These are phyloP conservation scores for Austroboletus olivaceoglutinosus DNA, from an alignment of 1,284 basidiomycete species.

Conservation along the genomic window DNA sequence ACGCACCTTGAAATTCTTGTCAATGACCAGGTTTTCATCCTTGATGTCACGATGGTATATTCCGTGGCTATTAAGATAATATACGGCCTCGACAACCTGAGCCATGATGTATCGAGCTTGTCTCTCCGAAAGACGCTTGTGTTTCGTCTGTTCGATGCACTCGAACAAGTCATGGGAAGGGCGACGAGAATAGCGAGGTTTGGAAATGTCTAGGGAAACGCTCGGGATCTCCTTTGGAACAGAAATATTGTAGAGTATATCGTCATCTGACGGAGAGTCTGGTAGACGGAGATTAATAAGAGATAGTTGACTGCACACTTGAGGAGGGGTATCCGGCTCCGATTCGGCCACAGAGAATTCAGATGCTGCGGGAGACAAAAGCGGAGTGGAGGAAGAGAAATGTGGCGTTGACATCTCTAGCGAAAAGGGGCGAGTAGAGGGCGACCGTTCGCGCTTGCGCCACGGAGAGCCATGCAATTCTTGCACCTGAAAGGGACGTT, in stretches of 20 bases:
- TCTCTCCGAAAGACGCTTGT: slow-evolving; percentile 76
- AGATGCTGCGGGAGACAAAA: slow-evolving; percentile 55
- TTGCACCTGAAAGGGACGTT: slow-evolving; percentile 60
- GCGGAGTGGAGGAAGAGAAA: slow-evolving; percentile 47
- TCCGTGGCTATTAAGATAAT: slow-evolving; percentile 73
- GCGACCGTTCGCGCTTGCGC: slow-evolving; percentile 42
- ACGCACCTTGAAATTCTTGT: slow-evolving; percentile 64
- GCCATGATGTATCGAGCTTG: slow-evolving; percentile 81
- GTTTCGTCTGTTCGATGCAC: slow-evolving; percentile 83
- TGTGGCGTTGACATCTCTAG: slow-evolving; percentile 33
- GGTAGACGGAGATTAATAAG: slow-evolving; percentile 22
- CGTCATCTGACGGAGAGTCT: slow-evolving; percentile 13
- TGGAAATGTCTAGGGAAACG: slow-evolving; percentile 24
- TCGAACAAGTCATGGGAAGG: slow-evolving; percentile 91
- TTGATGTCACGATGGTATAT: slow-evolving; percentile 93
- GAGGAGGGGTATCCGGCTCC: slow-evolving; percentile 45
- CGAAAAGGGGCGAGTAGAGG: slow-evolving; percentile 15
- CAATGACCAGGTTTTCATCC: slow-evolving; percentile 90
- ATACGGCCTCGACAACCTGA: slow-evolving; percentile 84
- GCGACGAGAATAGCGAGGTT: slow-evolving; percentile 62
- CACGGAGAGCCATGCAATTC: slow-evolving; percentile 91
- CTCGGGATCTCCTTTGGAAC: slow-evolving; percentile 11
- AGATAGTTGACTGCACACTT: slow-evolving; percentile 26
- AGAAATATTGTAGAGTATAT: slow-evolving; percentile 6
- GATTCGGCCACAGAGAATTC: slow-evolving; percentile 45